Evolutionary conservation across 2,329 filamentous ascomycete genomes (phyloP).

Genomic region (Daldinia sp.): DNA sequence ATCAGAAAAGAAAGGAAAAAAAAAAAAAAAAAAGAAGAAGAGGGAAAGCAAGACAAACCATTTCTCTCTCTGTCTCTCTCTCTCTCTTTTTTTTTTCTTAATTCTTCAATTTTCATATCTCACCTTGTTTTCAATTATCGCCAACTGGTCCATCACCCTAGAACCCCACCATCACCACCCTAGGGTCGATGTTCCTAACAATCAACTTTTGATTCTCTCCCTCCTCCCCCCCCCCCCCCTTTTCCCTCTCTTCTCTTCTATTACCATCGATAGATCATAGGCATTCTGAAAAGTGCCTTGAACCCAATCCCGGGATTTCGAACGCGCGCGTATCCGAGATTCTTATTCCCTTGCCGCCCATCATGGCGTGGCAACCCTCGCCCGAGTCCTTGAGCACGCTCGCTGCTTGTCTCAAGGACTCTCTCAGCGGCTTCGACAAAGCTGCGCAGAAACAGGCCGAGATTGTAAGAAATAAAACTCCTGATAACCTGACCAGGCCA

Average conservation of each 20-base stretch:
- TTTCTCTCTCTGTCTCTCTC: neutral
- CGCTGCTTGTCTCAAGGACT: constrained; percentile 89
- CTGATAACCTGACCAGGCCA: constrained; percentile 1
- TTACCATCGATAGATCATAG: constrained; percentile 10
- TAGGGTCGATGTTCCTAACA: constrained; percentile 35
- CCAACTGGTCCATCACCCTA: constrained; percentile 20
- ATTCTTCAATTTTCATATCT: constrained; percentile 8
- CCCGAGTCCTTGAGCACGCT: constrained; percentile 90
- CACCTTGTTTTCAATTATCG: constrained; percentile 21
- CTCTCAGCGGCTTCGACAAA: constrained; percentile 85
- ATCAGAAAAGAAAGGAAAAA: neutral
- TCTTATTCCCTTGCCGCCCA: constrained; percentile 48
- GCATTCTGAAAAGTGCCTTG: constrained; percentile 11
- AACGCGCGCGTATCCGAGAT: constrained; percentile 31
- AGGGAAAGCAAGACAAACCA: neutral
- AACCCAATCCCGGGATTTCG: constrained; percentile 3
- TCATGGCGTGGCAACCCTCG: constrained; percentile 93
- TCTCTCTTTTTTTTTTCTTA: neutral
- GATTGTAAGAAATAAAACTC: constrained; percentile 68
- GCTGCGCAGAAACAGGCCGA: constrained; percentile 89
- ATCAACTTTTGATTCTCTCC: constrained; percentile 30
- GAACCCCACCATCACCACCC: constrained; percentile 37
- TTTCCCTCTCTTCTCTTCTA: neutral
- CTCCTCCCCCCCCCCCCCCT: constrained; percentile 16
- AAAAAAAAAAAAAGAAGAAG: neutral